These are phyloP conservation scores for Closterium sp. DNA, from an alignment of 139 green algal species.

Conservation along the genomic window DNA sequence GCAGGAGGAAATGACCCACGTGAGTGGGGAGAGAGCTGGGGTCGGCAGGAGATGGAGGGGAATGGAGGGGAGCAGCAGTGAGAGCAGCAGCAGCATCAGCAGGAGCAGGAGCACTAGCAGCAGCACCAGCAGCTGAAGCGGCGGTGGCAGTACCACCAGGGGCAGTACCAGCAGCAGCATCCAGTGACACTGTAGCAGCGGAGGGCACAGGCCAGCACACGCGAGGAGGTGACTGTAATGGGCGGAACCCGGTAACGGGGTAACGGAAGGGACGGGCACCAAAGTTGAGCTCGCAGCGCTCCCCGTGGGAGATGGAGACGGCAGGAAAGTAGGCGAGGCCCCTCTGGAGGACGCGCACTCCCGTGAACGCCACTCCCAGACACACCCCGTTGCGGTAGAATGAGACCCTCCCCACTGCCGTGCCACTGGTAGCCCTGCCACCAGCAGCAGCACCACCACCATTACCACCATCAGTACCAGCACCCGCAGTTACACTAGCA, in stretches of 20 bases:
- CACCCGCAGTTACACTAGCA: too few species aligned
- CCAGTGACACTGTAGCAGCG: background rate
- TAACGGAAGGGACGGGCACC: slow-evolving; percentile 70
- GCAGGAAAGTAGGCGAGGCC: slow-evolving; percentile 81
- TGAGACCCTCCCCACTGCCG: slow-evolving; percentile 55
- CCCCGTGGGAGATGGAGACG: slow-evolving; percentile 72
- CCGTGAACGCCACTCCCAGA: slow-evolving; percentile 77
- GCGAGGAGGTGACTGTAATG: slow-evolving; percentile 65
- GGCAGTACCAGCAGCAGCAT: background rate
- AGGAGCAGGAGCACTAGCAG: background rate
- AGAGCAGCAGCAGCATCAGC: background rate
- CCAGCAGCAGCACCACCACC: too few species aligned
- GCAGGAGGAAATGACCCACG: too few species aligned
- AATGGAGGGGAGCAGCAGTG: background rate
- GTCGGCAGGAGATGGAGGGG: background rate
- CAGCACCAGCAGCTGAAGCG: background rate
- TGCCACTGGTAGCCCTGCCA: background rate
- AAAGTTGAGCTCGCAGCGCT: slow-evolving; percentile 81
- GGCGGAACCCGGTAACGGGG: slow-evolving; percentile 68
- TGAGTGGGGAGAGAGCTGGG: too few species aligned
- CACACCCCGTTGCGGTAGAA: slow-evolving; percentile 80
- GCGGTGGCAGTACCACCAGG: background rate
- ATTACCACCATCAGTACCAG: too few species aligned
- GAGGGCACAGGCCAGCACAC: background rate
- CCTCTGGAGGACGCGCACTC: slow-evolving; percentile 57